phyloP scores from a whole-genome alignment of 2,329 filamentous ascomycete species.

The Fusarium continuum region DNA sequence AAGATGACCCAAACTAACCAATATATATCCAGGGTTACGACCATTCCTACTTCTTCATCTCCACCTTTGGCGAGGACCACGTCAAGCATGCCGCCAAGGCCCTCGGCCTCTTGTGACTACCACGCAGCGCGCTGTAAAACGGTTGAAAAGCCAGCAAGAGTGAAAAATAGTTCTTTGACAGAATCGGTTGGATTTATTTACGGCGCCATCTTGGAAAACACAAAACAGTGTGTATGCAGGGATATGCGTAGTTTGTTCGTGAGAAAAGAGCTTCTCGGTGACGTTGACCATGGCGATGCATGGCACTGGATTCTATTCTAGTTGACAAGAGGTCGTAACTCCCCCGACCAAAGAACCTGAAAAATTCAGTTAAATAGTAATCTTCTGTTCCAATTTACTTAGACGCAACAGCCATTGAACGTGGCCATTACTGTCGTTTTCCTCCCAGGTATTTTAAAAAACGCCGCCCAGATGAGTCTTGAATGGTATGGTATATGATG shows the following conservation, averaged over 20 bases:
- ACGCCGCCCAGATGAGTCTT: slow-evolving; percentile 39
- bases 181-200: slow-evolving; percentile 20
- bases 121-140: slow-evolving; percentile 35
- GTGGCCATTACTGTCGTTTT: slow-evolving; percentile 7
- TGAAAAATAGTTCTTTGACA: slow-evolving; percentile 5
- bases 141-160: slow-evolving; percentile 18
- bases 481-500: slow-evolving; percentile 30
- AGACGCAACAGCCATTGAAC: slow-evolving; percentile 1
- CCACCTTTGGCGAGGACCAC: slow-evolving; percentile 89
- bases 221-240: neutral
- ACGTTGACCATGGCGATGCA: slow-evolving; percentile 4
- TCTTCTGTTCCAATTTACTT: slow-evolving; percentile 19
- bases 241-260: slow-evolving; percentile 4
- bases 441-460: slow-evolving; percentile 31
- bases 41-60: slow-evolving; percentile 98
- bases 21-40: slow-evolving; percentile 74
- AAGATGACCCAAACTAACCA: too few relatives aligned
- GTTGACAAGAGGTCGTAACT: neutral
- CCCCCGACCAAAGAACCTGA: slow-evolving; percentile 7
- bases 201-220: slow-evolving; percentile 10
- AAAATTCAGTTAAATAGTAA: slow-evolving; percentile 33
- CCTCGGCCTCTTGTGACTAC: slow-evolving; percentile 57
- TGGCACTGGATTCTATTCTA: slow-evolving; percentile 13
- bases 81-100: slow-evolving; percentile 91
- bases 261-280: slow-evolving; percentile 3